Conservation (phyloP, 495 filamentous ascomycete species). For the Talaromyces thailandensis region DNA sequence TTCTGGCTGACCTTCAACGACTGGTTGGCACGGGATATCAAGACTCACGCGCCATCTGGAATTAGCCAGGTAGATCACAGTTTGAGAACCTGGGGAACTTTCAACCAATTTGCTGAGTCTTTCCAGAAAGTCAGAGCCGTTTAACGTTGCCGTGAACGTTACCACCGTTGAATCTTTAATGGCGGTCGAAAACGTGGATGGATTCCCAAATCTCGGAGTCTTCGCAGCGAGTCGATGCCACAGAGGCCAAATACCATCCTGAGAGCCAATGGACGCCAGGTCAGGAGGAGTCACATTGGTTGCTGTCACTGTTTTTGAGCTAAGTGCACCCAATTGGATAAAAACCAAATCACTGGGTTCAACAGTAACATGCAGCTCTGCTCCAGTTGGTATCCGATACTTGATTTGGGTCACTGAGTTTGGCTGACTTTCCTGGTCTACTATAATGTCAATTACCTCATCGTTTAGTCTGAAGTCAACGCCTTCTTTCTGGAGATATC, state of each 20-base stretch:
- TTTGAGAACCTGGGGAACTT: constrained; percentile 22
- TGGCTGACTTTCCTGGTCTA: constrained; percentile 1
- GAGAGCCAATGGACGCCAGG: constrained; percentile 3
- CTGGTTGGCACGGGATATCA: constrained; percentile 27
- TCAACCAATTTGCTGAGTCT: constrained; percentile 17
- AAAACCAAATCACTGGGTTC: constrained; percentile 23
- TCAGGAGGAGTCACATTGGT: constrained; percentile 15
- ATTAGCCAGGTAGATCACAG: constrained; percentile 24
- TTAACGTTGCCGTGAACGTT: constrained; percentile 31
- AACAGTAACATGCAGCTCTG: constrained; percentile 10
- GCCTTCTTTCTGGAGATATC: constrained; percentile 25
- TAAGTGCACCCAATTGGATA: constrained; percentile 18
- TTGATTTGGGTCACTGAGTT: constrained; percentile 8
- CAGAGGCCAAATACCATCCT: constrained; percentile 23
- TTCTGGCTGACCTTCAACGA: constrained; percentile 22
- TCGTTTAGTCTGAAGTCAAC: constrained; percentile 35
- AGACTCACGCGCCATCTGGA: constrained; percentile 29
- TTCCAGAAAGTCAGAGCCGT: constrained; percentile 19
- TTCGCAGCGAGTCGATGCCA: constrained; percentile 17
- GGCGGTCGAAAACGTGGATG: constrained; percentile 24
- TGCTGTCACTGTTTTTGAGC: constrained; percentile 18
- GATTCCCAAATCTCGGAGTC: constrained; percentile 23
- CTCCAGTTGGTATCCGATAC: constrained; percentile 5
- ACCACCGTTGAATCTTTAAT: constrained; percentile 21
- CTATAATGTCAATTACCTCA: constrained; percentile 20